Evolutionary conservation across 2,329 filamentous ascomycete species (phyloP).

Genomic region (Penicillium sp.): DNA sequence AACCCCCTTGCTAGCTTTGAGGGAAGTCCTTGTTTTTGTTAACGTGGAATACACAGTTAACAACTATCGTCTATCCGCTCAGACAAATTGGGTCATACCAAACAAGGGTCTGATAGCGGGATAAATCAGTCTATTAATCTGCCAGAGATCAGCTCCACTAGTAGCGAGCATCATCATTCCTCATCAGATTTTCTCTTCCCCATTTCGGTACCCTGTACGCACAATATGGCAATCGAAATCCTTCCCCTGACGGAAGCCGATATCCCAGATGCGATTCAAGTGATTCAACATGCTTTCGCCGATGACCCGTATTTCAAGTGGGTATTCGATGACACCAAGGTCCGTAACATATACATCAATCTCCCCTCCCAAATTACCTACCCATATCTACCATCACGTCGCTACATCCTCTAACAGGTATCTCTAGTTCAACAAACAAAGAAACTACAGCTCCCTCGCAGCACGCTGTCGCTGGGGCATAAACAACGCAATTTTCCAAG

Average conservation of each 20-base stretch:
- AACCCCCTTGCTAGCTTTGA: too few relatives aligned
- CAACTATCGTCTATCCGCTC: too few relatives aligned
- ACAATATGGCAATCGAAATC: slow-evolving; percentile 55
- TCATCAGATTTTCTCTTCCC: background rate
- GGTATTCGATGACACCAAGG: slow-evolving; percentile 62
- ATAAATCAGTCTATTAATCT: background rate
- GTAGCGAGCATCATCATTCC: background rate
- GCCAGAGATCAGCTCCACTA: background rate
- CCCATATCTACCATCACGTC: background rate
- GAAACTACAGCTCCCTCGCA: slow-evolving; percentile 63
- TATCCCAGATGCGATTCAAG: slow-evolving; percentile 63
- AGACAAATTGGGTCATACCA: too few relatives aligned
- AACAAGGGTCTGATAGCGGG: background rate
- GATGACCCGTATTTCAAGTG: slow-evolving; percentile 67
- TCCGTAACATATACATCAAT: slow-evolving; percentile 29
- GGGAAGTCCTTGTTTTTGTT: too few relatives aligned
- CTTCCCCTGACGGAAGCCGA: slow-evolving; percentile 57
- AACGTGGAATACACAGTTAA: too few relatives aligned
- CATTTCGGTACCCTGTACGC: background rate
- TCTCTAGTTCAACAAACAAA: slow-evolving; percentile 56
- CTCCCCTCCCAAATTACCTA: background rate
- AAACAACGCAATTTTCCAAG: slow-evolving; percentile 68
- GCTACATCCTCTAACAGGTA: background rate
- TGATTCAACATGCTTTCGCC: slow-evolving; percentile 65
- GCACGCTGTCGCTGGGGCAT: slow-evolving; percentile 72